Percentiles rank a stretch among this genome's conserved stretches.
Evolutionary conservation across 805 yeast genomes (phyloP).

Genomic region (Debaryomyces castellii): DNA sequence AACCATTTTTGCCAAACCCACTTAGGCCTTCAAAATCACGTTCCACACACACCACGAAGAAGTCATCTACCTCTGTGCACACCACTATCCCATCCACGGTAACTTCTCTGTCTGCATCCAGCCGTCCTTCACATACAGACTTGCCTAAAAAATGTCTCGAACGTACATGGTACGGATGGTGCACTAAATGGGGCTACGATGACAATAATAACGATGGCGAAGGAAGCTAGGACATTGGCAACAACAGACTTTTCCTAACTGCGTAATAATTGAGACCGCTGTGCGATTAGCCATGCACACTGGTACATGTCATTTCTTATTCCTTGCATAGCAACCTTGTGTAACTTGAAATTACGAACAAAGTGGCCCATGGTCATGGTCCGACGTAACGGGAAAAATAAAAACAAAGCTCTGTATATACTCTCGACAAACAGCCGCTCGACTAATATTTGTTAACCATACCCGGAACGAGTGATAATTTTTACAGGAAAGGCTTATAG

Average conservation of each 20-base stretch:
- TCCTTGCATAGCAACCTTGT: conserved; percentile 2
- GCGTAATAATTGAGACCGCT: not conserved
- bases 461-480: not conserved
- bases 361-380: not conserved
- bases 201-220: conserved; percentile 13
- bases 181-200: conserved; percentile 45
- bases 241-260: not conserved
- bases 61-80: not conserved
- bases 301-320: not conserved
- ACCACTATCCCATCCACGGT: not conserved
- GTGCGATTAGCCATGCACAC: not conserved
- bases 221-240: not conserved
- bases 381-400: not conserved
- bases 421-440: not conserved
- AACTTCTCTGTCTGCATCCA: conserved; percentile 3
- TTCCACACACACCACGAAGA: not conserved
- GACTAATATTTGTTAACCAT: not conserved
- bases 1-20: conserved; percentile 39
- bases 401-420: not conserved
- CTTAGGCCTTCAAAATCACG: conserved; percentile 22
- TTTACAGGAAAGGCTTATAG: not conserved
- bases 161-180: conserved; percentile 70
- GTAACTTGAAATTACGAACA: not conserved
- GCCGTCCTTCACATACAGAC: conserved; percentile 1
- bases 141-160: conserved; percentile 48